Evolutionary conservation across 2,329 filamentous ascomycete genomes (phyloP).

Genomic region (Penicillium brasilianum): DNA sequence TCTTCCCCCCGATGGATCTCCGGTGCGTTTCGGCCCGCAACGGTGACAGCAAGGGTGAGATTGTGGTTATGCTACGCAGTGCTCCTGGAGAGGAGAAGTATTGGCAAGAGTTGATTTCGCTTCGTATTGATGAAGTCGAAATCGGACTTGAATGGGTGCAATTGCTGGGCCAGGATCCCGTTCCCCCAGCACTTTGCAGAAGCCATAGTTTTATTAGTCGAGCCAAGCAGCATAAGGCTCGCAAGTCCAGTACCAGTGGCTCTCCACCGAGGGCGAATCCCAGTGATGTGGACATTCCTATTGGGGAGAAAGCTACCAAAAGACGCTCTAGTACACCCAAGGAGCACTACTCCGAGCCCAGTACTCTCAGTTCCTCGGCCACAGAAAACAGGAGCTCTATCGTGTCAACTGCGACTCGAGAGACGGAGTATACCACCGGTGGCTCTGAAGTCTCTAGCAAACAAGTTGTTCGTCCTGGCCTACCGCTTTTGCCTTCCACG

Average conservation of each 20-base stretch:
- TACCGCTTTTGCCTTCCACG: conserved; percentile 41
- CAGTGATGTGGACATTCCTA: conserved; percentile 64
- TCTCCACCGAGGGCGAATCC: conserved; percentile 45
- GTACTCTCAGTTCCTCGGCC: conserved; percentile 36
- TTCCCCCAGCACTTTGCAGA: conserved; percentile 63
- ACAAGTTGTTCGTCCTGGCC: conserved; percentile 29
- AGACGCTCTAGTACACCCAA: conserved; percentile 38
- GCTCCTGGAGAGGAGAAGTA: conserved; percentile 61
- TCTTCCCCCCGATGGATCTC: conserved; percentile 86
- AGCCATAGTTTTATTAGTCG: conserved; percentile 58
- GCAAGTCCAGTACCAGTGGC: conserved; percentile 29
- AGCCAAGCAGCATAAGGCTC: conserved; percentile 43
- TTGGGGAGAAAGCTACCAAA: conserved; percentile 62
- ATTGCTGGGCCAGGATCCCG: conserved; percentile 72
- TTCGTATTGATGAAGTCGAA: conserved; percentile 76
- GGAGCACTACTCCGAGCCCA: conserved; percentile 40
- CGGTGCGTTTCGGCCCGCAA: conserved; percentile 77
- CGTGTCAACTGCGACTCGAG: conserved; percentile 39
- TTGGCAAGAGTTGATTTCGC: conserved; percentile 84
- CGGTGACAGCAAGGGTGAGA: conserved; percentile 72
- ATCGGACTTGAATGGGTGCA: conserved; percentile 85
- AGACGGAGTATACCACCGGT: conserved; percentile 39
- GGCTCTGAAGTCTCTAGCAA: conserved; percentile 33
- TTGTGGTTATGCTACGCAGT: conserved; percentile 87
- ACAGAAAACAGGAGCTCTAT: conserved; percentile 37